A percentile compares a stretch with the other conserved stretches of the same genome.
Conservation (phyloP, 2,329 filamentous ascomycete species). For the Bipolaris zeicola region DNA sequence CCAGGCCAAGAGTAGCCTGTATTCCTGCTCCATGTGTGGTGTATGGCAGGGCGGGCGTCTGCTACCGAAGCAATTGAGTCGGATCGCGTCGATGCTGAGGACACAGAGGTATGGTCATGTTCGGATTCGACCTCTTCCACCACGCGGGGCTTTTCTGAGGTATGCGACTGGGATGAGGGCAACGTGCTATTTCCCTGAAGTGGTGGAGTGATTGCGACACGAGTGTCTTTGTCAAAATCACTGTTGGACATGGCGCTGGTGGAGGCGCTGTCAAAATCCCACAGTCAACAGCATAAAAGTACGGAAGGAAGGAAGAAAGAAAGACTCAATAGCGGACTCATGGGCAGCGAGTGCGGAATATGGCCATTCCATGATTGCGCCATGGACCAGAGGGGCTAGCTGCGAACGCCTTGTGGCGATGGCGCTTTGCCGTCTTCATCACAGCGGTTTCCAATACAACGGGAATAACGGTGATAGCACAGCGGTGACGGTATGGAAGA, state of each 20-base stretch:
- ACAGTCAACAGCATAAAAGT: slow-evolving; percentile 2
- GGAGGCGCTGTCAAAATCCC: slow-evolving; percentile 1
- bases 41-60: slow-evolving; percentile 33
- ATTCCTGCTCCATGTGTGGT: slow-evolving; percentile 44
- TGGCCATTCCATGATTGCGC: neutral
- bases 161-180: slow-evolving; percentile 3
- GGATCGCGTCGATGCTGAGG: slow-evolving; percentile 33
- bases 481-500: neutral
- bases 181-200: neutral
- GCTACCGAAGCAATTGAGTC: slow-evolving; percentile 22
- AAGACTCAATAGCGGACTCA: neutral
- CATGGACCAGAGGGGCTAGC: slow-evolving; percentile 6
- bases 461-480: slow-evolving; percentile 12
- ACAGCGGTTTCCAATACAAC: slow-evolving; percentile 1
- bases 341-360: neutral
- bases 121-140: slow-evolving; percentile 14
- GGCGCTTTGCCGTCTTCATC: slow-evolving; percentile 6
- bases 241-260: slow-evolving; percentile 14
- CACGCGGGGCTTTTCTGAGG: slow-evolving; percentile 9
- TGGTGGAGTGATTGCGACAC: slow-evolving; percentile 2
- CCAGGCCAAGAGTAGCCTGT: slow-evolving; percentile 36
- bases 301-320: neutral
- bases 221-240: slow-evolving; percentile 17
- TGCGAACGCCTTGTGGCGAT: slow-evolving; percentile 3
- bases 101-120: slow-evolving; percentile 30